Percentiles rank a stretch among this genome's conserved stretches.
Conservation (phyloP, 768 basidiomycete species). For the Piloderma croceum region DNA sequence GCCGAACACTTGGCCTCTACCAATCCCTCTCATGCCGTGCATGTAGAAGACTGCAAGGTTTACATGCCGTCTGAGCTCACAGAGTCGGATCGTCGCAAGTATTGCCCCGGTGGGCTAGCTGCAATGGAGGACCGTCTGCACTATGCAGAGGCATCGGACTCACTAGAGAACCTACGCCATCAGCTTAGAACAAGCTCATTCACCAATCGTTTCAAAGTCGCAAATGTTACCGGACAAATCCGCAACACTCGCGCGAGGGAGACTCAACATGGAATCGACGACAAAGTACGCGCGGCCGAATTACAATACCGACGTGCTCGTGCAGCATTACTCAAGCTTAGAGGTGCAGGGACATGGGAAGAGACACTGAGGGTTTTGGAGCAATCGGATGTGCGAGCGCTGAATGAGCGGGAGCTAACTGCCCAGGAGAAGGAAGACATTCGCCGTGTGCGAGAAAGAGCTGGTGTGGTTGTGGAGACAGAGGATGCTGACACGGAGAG, state of each 20-base stretch:
- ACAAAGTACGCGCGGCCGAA: background rate
- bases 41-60: background rate
- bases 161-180: constrained; percentile 13
- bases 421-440: constrained; percentile 3
- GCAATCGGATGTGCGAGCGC: constrained; percentile 9
- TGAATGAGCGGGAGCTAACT: constrained; percentile 4
- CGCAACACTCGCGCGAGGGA: background rate
- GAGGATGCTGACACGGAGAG: background rate
- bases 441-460: background rate
- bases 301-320: constrained; percentile 1
- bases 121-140: constrained; percentile 11
- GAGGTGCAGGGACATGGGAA: constrained; percentile 1
- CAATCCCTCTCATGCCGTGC: background rate
- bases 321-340: background rate
- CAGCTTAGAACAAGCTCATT: constrained; percentile 2
- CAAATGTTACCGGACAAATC: background rate
- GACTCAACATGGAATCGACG: background rate
- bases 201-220: background rate
- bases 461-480: background rate
- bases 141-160: constrained; percentile 12
- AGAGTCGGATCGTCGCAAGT: background rate
- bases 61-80: background rate
- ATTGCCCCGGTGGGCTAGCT: background rate
- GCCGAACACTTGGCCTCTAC: background rate
- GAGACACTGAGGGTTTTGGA: background rate